Evolutionary conservation across 495 filamentous ascomycete genomes (phyloP), one percentile per base, ranked within the genome.

Genomic region (Penicillium maclennaniae): DNA sequence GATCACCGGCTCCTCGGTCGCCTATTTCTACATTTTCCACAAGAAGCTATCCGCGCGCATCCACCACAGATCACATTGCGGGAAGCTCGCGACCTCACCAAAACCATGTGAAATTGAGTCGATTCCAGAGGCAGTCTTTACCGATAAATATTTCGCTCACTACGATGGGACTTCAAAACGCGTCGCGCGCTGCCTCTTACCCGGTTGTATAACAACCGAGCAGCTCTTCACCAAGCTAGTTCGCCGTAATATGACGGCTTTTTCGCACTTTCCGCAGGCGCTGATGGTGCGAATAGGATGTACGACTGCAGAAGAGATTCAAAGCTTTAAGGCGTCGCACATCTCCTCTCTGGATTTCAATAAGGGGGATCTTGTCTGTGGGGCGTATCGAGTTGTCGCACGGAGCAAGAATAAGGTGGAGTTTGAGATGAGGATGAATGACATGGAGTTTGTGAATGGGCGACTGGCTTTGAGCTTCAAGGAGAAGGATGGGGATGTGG

Each of bases 161-260:
- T 55, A 67, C 45, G 70, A 71, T 47, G 51, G 43, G 9, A 51
- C 56, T n/a, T 63, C 63, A 6, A 56, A 55, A 21, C 54, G 60
- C 0, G 54, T 70, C 0, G 46, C 55, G 4, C 63, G 62, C n/a
- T 38, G 38, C 4, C 47, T 47, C 1, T 62, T 73, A 8, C 67
- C 67, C 3, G 31, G 28, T 17, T 31, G 42, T 10, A 43, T 54
- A 19, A n/a, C 54, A 0, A 50, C 53, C 1, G 45, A 52, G 0
- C 23, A 56, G 4, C 54, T 73, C 6, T 59, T 75, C 34, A 66
- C 55, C 14, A 50, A 55, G 7, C 60, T 72, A 6, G 49, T 69
- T 4, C 69, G 68, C 9, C 67, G 65, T 49, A 75, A 72, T 25
- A 72, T 75, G 69, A 60, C 43, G 0, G 54, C 53, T 0, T 73